Evolutionary conservation across 2,329 filamentous ascomycete genomes (phyloP).

Genomic region (Macrophomina tecta): DNA sequence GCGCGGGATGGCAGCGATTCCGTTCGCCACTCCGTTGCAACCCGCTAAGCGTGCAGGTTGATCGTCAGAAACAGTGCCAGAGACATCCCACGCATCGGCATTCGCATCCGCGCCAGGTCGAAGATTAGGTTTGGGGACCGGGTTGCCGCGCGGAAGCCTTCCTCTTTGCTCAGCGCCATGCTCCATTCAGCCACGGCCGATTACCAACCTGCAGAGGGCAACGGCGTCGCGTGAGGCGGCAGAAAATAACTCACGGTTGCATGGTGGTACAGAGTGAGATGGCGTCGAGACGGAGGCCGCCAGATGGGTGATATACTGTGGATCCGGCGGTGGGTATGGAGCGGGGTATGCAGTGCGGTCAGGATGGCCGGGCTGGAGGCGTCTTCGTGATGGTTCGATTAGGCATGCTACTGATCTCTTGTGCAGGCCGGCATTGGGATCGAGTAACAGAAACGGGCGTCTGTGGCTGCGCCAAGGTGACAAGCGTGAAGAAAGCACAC

Average conservation of each 20-base stretch:
- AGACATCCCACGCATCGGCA: background rate
- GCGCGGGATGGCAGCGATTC: background rate
- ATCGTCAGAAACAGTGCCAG: background rate
- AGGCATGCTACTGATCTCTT: conserved; percentile 12
- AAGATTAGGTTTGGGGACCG: conserved; percentile 18
- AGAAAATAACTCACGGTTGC: background rate
- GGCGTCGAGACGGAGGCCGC: background rate
- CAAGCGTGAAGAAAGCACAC: background rate
- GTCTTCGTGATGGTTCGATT: background rate
- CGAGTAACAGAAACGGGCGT: conserved; percentile 20
- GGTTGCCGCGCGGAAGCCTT: background rate
- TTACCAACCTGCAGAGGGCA: conserved; percentile 2
- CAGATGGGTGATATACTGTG: conserved; percentile 8
- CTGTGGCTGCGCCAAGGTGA: background rate
- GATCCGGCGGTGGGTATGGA: background rate
- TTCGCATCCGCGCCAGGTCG: background rate
- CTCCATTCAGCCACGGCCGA: conserved; percentile 12
- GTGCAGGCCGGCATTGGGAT: background rate
- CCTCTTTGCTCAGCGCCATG: background rate
- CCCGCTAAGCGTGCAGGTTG: background rate
- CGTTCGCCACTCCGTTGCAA: background rate
- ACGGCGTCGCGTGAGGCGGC: conserved; percentile 18
- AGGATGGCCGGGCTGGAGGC: background rate
- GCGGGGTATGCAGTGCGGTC: conserved; percentile 9
- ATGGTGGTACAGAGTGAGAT: conserved; percentile 2